Base-by-base conservation (phyloP, 352 stramenopile genomes). In the Globisporangium cederbergense region DNA sequence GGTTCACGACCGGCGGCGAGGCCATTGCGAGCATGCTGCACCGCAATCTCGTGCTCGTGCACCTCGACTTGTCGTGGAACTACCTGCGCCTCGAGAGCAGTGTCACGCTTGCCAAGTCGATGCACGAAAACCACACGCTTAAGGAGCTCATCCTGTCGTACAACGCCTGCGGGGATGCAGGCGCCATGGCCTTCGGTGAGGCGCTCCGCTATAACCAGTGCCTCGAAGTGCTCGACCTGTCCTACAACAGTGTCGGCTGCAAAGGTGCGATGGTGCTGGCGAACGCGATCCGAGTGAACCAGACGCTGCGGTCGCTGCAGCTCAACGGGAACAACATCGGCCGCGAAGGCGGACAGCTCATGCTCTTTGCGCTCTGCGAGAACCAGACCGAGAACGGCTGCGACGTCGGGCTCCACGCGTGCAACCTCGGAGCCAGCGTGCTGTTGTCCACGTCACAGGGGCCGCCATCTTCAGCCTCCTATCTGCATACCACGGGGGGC, bases 51-150 rank as follows among this genome's bases (percentile, higher is more conserved):
- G 78, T 86, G 56, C 77, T 97, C 14, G 73, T 76, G 2, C 79
- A 88, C 38, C 74, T 97, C 8, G 88, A 97, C 54, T 50, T 97
- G 14, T 96, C 86, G 51, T 97, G 90, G 90, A 97, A 97, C 57
- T 93, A 85, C 66, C 64, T 97, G 9, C 81, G 89, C 1, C 72
- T 95, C 6, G 88, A 90, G 49, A 91, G 81, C 64, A 89, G 81
- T 32, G 79, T 88, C 43, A 81, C 80, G 6, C 73, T 94, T 2
- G 86, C 83, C 0, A 69, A 71, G 20, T 88, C 86, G 1, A 76
- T 94, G 20, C 66, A 75, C 5, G 78, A 89, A 51, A 94, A 94
- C 53, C 43, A 67, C 34, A 91, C 81, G 25, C 74, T 94, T 1
- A 65, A 75, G 4, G 75, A 92, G 65, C 76, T 95, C 30, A 82